Conservation (phyloP, 2,329 filamentous ascomycete species). For the Ophiocordyceps sinensis region DNA sequence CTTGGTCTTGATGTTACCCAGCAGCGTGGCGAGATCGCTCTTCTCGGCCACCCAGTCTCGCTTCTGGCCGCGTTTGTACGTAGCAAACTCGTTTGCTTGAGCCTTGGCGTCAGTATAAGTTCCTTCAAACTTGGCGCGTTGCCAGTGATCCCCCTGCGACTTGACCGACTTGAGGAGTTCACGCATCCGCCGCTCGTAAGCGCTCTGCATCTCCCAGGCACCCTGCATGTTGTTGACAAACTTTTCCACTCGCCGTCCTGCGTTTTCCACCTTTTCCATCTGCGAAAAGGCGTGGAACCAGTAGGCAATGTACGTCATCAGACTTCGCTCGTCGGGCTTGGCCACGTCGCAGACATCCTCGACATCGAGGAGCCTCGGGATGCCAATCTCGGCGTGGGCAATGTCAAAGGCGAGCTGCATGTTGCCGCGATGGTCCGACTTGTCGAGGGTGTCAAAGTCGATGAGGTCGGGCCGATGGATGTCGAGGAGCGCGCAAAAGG, state of each 20-base stretch:
- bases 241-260: slow-evolving; percentile 89
- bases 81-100: slow-evolving; percentile 66
- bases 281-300: slow-evolving; percentile 99
- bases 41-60: slow-evolving; percentile 96
- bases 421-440: slow-evolving; percentile 85
- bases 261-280: slow-evolving; percentile 97
- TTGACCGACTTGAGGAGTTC: slow-evolving; percentile 63
- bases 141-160: slow-evolving; percentile 62
- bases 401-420: slow-evolving; percentile 98
- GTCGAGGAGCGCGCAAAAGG: slow-evolving; percentile 90
- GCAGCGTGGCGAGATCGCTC: slow-evolving; percentile 78
- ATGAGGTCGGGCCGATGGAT: slow-evolving; percentile 96
- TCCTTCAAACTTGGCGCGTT: slow-evolving; percentile 69
- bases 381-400: slow-evolving; percentile 89
- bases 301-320: slow-evolving; percentile 99
- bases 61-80: slow-evolving; percentile 86
- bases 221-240: slow-evolving; percentile 99
- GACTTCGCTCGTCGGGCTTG: slow-evolving; percentile 85
- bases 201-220: slow-evolving; percentile 98
- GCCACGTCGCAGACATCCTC: slow-evolving; percentile 96
- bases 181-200: slow-evolving; percentile 82
- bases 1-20: slow-evolving; percentile 99
- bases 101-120: slow-evolving; percentile 87
- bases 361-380: slow-evolving; percentile 87
- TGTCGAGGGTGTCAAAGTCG: slow-evolving; percentile 90